Percentiles rank a stretch among this genome's conserved stretches.
phyloP scores from a whole-genome alignment of 176 grass and related monocot genomes.

The Aechmea fasciata region DNA sequence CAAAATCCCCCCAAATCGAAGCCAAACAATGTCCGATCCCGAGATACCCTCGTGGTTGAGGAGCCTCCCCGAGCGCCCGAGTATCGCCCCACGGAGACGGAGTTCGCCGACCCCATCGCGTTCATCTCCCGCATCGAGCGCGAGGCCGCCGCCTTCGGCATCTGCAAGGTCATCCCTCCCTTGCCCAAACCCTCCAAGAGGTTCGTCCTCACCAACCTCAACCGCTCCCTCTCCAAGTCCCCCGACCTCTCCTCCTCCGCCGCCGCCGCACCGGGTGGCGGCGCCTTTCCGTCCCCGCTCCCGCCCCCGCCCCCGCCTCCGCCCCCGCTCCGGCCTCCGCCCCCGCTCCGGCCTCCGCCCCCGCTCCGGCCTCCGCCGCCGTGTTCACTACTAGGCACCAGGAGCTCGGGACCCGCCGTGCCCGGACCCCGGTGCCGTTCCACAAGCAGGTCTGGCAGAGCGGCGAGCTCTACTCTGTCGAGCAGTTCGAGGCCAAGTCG shows the following conservation, averaged over 20 bases:
- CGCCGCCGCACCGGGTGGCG: not conserved
- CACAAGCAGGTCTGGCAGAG: slow-evolving; percentile 98
- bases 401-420: slow-evolving; percentile 47
- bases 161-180: slow-evolving; percentile 97
- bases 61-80: slow-evolving; percentile 74
- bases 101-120: slow-evolving; percentile 95
- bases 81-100: slow-evolving; percentile 94
- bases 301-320: too few species aligned
- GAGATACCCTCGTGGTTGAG: slow-evolving; percentile 49
- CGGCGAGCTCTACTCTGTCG: slow-evolving; percentile 72
- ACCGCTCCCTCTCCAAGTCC: slow-evolving; percentile 49
- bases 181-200: slow-evolving; percentile 63
- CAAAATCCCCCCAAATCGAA: not conserved
- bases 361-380: not conserved
- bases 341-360: too few species aligned
- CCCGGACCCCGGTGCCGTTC: slow-evolving; percentile 29
- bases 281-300: not conserved
- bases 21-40: slow-evolving; percentile 8
- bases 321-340: too few species aligned
- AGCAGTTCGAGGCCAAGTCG: slow-evolving; percentile 85
- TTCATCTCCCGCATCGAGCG: slow-evolving; percentile 88
- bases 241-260: not conserved
- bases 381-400: slow-evolving; percentile 64
- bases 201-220: slow-evolving; percentile 72
- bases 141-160: slow-evolving; percentile 74